Conservation (phyloP, 306 rosid species). For the Purshia tridentata region DNA sequence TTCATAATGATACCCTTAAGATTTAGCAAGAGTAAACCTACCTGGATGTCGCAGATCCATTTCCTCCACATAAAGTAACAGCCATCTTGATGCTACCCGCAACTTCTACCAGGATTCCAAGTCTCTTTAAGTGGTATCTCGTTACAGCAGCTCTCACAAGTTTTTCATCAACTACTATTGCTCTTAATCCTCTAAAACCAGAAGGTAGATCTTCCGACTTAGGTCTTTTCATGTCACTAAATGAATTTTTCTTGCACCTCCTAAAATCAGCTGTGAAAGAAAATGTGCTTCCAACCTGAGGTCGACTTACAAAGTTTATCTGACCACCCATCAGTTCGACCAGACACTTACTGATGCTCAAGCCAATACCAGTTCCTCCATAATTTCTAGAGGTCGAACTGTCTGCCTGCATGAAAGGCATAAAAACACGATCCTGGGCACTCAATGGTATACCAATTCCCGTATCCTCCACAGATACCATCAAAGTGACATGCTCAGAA, state of each 20-base stretch:
- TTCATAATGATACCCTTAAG: not conserved
- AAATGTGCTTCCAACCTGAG: constrained; percentile 92
- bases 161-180: constrained; percentile 78
- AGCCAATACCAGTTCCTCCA: constrained; percentile 98
- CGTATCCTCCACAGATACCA: constrained; percentile 92
- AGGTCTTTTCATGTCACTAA: constrained; percentile 55
- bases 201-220: constrained; percentile 78
- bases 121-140: constrained; percentile 85
- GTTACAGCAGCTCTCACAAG: constrained; percentile 98
- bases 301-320: constrained; percentile 70
- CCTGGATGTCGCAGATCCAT: constrained; percentile 60
- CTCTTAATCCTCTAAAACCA: constrained; percentile 73
- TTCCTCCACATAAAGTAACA: constrained; percentile 55
- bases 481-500: constrained; percentile 66
- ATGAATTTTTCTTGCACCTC: constrained; percentile 52
- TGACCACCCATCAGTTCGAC: constrained; percentile 97
- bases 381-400: constrained; percentile 95
- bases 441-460: constrained; percentile 91
- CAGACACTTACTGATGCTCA: constrained; percentile 94
- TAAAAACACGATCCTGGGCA: constrained; percentile 83
- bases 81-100: constrained; percentile 60
- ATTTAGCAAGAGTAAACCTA: constrained; percentile 26
- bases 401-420: constrained; percentile 97
- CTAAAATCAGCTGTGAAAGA: constrained; percentile 70
- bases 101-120: constrained; percentile 69